Percentiles rank a stretch among this genome's conserved stretches.
These are phyloP conservation scores for Kuraishia floccosa DNA, from an alignment of 805 yeast species.

Conservation along the genomic window DNA sequence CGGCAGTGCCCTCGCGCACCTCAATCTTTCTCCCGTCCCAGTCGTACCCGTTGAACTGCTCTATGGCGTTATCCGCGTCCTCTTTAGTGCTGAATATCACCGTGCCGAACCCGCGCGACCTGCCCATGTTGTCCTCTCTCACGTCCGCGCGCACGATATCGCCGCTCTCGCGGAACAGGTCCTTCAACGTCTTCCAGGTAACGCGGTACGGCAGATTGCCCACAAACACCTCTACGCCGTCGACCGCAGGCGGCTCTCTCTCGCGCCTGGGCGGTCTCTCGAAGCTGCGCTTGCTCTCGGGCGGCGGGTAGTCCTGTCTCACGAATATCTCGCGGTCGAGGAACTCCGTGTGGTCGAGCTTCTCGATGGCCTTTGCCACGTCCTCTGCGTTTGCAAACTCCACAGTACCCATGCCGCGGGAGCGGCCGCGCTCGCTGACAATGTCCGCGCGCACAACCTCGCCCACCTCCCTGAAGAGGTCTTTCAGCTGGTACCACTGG, in stretches of 20 bases:
- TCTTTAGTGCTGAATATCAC: constrained; percentile 57
- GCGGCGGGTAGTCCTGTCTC: constrained; percentile 86
- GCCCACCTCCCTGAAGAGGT: constrained; percentile 48
- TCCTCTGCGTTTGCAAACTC: constrained; percentile 59
- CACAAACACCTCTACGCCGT: constrained; percentile 51
- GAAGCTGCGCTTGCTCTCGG: constrained; percentile 27
- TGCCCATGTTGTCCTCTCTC: constrained; percentile 50
- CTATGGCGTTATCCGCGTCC: constrained; percentile 65
- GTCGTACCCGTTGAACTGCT: constrained; percentile 53
- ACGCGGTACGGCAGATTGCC: constrained; percentile 77
- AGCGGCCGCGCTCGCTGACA: constrained; percentile 65
- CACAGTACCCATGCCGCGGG: constrained; percentile 87
- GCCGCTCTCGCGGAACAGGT: constrained; percentile 70
- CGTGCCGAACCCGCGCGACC: constrained; percentile 80
- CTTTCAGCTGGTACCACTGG: constrained; percentile 48
- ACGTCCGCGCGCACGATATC: constrained; percentile 77
- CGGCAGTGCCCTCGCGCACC: constrained; percentile 60
- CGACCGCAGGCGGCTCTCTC: constrained; percentile 10
- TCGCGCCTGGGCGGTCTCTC: constrained; percentile 8
- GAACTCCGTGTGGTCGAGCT: constrained; percentile 53
- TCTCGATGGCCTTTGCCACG: constrained; percentile 60
- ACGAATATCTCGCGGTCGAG: constrained; percentile 77
- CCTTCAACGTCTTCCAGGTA: constrained; percentile 80
- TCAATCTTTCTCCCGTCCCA: constrained; percentile 71
- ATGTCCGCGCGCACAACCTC: constrained; percentile 75